phyloP scores from a whole-genome alignment of 2,329 filamentous ascomycete species.

The Aspergillus novoparasiticus region DNA sequence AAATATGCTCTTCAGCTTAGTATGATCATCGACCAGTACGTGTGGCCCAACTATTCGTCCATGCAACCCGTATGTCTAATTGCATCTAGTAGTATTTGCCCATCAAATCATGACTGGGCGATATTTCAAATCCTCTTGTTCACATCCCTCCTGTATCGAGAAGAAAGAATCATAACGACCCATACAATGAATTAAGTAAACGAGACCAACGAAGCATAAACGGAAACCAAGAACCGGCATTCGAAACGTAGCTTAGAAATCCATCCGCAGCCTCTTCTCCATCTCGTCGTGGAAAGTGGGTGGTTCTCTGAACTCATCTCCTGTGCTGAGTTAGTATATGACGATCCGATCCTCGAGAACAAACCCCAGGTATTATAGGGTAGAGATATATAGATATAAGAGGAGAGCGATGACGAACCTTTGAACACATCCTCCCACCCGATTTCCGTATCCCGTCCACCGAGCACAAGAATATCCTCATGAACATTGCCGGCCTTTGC shows the following conservation, averaged over 20 bases:
- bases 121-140: neutral
- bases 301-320: slow-evolving; percentile 69
- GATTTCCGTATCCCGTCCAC: slow-evolving; percentile 74
- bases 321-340: slow-evolving; percentile 34
- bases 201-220: slow-evolving; percentile 3
- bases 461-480: slow-evolving; percentile 74
- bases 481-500: slow-evolving; percentile 67
- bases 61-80: slow-evolving; percentile 1
- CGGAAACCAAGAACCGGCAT: neutral
- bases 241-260: slow-evolving; percentile 31
- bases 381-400: slow-evolving; percentile 8
- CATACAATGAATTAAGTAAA: slow-evolving; percentile 7
- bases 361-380: neutral
- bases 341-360: neutral
- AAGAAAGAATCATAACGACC: slow-evolving; percentile 8
- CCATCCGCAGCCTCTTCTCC: slow-evolving; percentile 88
- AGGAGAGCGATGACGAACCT: slow-evolving; percentile 51
- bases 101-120: neutral
- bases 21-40: neutral
- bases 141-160: slow-evolving; percentile 4
- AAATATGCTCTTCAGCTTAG: neutral
- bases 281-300: slow-evolving; percentile 87
- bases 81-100: slow-evolving; percentile 5
- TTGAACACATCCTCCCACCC: slow-evolving; percentile 93
- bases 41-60: neutral